phyloP scores from a whole-genome alignment of 768 basidiomycete genomes.

The Vararia minispora region DNA sequence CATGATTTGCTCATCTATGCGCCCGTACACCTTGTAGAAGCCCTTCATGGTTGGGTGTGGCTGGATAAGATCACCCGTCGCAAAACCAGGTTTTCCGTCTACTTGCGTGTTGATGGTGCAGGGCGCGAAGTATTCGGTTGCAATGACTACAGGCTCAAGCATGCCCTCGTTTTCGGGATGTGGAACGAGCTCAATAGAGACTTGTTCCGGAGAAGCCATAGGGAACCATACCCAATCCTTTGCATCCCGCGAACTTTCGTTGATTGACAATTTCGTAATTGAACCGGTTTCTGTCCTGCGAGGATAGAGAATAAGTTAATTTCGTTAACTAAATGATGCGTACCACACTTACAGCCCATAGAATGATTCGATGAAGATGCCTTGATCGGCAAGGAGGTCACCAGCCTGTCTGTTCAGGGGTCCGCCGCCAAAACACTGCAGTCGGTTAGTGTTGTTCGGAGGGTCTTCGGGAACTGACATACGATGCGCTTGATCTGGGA shows the following conservation, averaged over 20 bases:
- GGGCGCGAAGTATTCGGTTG: constrained; percentile 4
- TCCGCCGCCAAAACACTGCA: constrained; percentile 1
- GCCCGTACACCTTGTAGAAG: constrained; percentile 25
- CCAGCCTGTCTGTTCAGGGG: constrained; percentile 3
- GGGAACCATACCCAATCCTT: background rate
- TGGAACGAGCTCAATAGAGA: background rate
- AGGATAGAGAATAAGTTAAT: background rate
- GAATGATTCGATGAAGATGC: background rate
- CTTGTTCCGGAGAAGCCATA: background rate
- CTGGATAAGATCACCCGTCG: constrained; percentile 27
- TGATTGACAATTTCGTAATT: background rate
- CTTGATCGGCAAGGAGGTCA: background rate
- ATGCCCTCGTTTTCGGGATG: background rate
- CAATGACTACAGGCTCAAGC: background rate
- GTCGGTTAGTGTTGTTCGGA: background rate
- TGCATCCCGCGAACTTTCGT: no score
- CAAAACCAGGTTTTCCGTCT: constrained; percentile 20
- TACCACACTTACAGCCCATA: constrained; percentile 6
- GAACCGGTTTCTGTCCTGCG: constrained; percentile 1
- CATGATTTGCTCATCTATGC: constrained; percentile 29
- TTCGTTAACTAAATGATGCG: no score
- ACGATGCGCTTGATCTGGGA: background rate
- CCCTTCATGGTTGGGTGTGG: constrained; percentile 29
- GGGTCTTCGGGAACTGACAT: background rate
- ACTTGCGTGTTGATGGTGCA: constrained; percentile 22